phyloP scores from a whole-genome alignment of 768 basidiomycete genomes.

The Psilocybe azurescens region DNA sequence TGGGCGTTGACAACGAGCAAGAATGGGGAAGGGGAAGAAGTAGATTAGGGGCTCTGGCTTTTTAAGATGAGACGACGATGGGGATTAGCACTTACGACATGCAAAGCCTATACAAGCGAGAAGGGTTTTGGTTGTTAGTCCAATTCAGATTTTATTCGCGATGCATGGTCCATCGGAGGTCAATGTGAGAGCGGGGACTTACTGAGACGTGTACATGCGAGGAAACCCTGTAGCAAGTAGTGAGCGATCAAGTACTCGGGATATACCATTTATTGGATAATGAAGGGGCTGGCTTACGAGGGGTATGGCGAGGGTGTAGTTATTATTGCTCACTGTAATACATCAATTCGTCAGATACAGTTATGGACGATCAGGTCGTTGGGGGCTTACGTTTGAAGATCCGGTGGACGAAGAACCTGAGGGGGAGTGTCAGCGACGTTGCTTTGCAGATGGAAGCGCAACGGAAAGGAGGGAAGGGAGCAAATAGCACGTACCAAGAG shows the following conservation, averaged over 20 bases:
- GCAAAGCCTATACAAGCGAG: slow-evolving; percentile 11
- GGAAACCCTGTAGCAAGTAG: not conserved
- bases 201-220: slow-evolving; percentile 15
- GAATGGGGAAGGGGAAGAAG: not conserved
- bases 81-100: slow-evolving; percentile 3
- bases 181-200: not conserved
- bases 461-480: too few species aligned
- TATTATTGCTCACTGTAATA: slow-evolving; percentile 37
- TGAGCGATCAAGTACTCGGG: too few species aligned
- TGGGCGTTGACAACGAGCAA: not conserved
- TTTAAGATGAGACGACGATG: not conserved
- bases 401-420: slow-evolving; percentile 39
- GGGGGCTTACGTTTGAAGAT: slow-evolving; percentile 48
- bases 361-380: too few species aligned
- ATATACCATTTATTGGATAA: too few species aligned
- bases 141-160: not conserved
- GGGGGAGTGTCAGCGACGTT: too few species aligned
- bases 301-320: slow-evolving; percentile 37
- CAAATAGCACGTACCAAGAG: slow-evolving; percentile 39
- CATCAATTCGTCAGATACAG: not conserved
- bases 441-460: too few species aligned
- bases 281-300: slow-evolving; percentile 12
- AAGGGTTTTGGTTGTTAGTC: not conserved
- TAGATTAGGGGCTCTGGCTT: not conserved
- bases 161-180: too few species aligned